Percentiles rank a stretch among this genome's conserved stretches.
Conservation (phyloP, 2,329 filamentous ascomycete species). For the Biscogniauxia marginata region DNA sequence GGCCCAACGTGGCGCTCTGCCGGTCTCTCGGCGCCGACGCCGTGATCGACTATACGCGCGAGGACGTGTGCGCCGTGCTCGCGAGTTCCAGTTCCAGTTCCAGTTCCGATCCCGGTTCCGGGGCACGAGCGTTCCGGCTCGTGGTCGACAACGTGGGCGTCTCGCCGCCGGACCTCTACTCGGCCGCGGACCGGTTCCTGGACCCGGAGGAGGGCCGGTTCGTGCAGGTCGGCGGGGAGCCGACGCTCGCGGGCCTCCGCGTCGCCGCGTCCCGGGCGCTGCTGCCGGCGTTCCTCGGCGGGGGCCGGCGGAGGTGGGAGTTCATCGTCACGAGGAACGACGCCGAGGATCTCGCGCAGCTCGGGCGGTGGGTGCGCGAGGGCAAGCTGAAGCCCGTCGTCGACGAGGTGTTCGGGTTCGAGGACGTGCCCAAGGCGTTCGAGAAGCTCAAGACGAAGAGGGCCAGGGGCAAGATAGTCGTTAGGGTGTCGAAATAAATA, state of each 20-base stretch:
- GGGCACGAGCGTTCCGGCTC: too few species aligned
- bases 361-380: constrained; percentile 56
- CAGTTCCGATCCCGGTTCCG: too few species aligned
- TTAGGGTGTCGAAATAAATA: constrained; percentile 23
- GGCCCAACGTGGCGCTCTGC: constrained; percentile 55
- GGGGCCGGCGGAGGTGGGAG: constrained; percentile 41
- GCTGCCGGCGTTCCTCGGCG: constrained; percentile 36
- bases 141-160: constrained; percentile 58
- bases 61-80: constrained; percentile 46
- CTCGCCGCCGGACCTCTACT: constrained; percentile 50
- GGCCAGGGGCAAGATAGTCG: constrained; percentile 59
- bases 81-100: too few species aligned
- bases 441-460: constrained; percentile 55
- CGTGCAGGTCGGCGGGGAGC: constrained; percentile 48
- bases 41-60: constrained; percentile 57
- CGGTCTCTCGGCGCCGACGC: constrained; percentile 61
- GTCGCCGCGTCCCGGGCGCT: constrained; percentile 24
- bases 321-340: constrained; percentile 37
- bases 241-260: constrained; percentile 19
- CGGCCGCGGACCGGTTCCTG: constrained; percentile 50
- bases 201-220: constrained; percentile 49
- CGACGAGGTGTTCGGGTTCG: constrained; percentile 54
- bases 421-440: constrained; percentile 56
- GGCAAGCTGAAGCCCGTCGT: constrained; percentile 57
- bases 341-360: constrained; percentile 43